Evolutionary conservation across 306 rosid genomes (phyloP).

Genomic region (Medicago truncatula): DNA sequence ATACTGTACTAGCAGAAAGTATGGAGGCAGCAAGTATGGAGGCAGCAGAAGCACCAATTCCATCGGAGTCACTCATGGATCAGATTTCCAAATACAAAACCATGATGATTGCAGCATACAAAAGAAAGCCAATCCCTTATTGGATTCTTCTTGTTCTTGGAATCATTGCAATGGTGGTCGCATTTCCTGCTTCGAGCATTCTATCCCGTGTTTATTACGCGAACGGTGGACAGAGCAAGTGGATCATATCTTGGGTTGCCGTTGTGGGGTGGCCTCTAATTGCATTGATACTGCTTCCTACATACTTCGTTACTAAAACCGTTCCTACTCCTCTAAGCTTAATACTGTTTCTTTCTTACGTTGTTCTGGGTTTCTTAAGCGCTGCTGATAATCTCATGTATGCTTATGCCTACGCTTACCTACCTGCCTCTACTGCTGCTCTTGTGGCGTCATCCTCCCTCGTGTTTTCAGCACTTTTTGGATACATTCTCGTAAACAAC

Average conservation of each 20-base stretch:
- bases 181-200: constrained; percentile 89
- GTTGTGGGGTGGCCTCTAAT: constrained; percentile 94
- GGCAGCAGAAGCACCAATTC: constrained; percentile 43
- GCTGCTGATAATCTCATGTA: constrained; percentile 95
- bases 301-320: constrained; percentile 57
- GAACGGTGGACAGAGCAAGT: constrained; percentile 86
- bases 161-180: constrained; percentile 80
- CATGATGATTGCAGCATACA: constrained; percentile 56
- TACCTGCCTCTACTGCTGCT: constrained; percentile 93
- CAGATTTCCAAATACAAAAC: constrained; percentile 50
- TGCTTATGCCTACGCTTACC: constrained; percentile 95
- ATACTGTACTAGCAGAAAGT: constrained; percentile 38
- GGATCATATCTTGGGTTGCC: constrained; percentile 96
- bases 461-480: constrained; percentile 77
- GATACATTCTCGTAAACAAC: constrained; percentile 81
- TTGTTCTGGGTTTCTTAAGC: constrained; percentile 70
- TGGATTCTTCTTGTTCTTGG: constrained; percentile 81
- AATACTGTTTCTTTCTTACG: constrained; percentile 61
- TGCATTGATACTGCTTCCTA: constrained; percentile 69
- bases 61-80: constrained; percentile 49
- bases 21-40: constrained; percentile 68
- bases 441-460: constrained; percentile 89
- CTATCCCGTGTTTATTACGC: constrained; percentile 81
- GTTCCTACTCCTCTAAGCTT: constrained; percentile 65
- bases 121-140: constrained; percentile 67